phyloP scores from a whole-genome alignment of 106 monocot genomes.

The Platanthera zijinensis region DNA sequence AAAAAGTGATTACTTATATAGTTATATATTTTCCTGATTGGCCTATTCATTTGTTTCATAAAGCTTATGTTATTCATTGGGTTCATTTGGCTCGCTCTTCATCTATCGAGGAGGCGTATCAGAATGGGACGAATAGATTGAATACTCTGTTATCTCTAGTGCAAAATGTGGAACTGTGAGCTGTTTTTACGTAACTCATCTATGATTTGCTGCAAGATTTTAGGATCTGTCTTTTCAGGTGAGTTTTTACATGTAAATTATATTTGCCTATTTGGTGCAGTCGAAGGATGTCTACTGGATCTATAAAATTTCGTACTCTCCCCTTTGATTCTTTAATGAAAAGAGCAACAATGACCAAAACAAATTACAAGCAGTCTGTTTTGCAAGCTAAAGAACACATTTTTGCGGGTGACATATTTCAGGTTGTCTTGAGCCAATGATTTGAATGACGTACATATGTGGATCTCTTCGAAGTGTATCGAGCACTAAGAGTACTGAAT shows the following conservation, averaged over 20 bases:
- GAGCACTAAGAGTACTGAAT: conserved; percentile 84
- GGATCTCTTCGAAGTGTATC: conserved; percentile 93
- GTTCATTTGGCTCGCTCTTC: conserved; percentile 51
- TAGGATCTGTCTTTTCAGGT: background rate
- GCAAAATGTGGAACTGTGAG: conserved; percentile 54
- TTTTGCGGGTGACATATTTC: conserved; percentile 87
- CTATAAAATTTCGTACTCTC: conserved; percentile 46
- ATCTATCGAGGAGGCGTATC: conserved; percentile 72
- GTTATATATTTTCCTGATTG: background rate
- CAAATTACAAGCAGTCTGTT: conserved; percentile 73
- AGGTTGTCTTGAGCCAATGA: conserved; percentile 90
- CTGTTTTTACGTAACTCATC: background rate
- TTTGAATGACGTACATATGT: conserved; percentile 91
- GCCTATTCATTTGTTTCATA: conserved; percentile 23
- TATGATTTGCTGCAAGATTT: background rate
- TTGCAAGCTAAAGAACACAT: conserved; percentile 88
- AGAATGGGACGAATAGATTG: conserved; percentile 56
- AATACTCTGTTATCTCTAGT: conserved; percentile 51
- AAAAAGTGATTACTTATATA: background rate
- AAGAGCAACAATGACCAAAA: conserved; percentile 65
- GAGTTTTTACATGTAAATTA: background rate
- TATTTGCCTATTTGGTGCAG: conserved; percentile 4
- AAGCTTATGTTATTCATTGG: conserved; percentile 88
- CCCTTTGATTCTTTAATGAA: conserved; percentile 49
- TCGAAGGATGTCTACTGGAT: conserved; percentile 53